These are phyloP conservation scores for Pouteria glomerata DNA, from an alignment of 148 eudicot genomes.

Conservation along the genomic window DNA sequence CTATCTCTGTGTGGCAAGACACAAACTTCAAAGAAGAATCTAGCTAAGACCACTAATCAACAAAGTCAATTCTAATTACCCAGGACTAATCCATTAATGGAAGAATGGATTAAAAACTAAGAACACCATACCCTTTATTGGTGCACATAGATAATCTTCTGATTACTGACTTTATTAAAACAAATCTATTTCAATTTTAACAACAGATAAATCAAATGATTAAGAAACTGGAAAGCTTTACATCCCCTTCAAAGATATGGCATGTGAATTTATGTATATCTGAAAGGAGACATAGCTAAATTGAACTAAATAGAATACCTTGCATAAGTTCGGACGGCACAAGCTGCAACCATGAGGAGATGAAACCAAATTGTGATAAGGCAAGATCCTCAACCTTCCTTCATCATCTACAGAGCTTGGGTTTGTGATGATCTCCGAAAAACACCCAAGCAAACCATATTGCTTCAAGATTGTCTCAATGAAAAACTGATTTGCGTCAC, in stretches of 20 bases:
- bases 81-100: neutral
- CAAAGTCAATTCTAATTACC: neutral
- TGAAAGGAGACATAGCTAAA: neutral
- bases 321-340: conserved; percentile 84
- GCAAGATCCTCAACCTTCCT: conserved; percentile 66
- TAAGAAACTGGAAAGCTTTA: neutral
- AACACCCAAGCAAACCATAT: conserved; percentile 46
- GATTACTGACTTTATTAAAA: neutral
- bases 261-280: neutral
- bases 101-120: neutral
- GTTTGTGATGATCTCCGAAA: conserved; percentile 64
- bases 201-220: neutral
- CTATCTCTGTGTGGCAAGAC: neutral
- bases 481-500: conserved; percentile 79
- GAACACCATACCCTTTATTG: neutral
- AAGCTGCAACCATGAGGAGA: conserved; percentile 55
- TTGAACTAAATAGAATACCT: conserved; percentile 37
- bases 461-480: conserved; percentile 65
- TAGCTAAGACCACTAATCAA: neutral
- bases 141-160: neutral
- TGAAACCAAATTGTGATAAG: conserved; percentile 45
- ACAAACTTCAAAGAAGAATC: neutral
- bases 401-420: conserved; percentile 43
- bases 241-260: neutral
- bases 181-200: neutral